Evolutionary conservation across 257 asterid genomes (phyloP).

Genomic region (Rhazya stricta): DNA sequence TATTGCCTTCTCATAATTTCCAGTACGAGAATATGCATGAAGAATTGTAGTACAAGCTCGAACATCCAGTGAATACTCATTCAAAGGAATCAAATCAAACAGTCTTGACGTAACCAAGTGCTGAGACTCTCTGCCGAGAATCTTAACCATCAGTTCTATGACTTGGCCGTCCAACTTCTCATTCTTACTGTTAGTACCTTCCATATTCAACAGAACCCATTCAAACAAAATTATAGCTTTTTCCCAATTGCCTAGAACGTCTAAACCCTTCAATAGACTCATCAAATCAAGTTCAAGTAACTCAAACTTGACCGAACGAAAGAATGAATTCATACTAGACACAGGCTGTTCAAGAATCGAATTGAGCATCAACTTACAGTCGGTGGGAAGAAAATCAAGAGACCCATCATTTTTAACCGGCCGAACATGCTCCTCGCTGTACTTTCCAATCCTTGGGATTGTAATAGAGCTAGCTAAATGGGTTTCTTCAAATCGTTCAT

Average conservation of each 20-base stretch:
- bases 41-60: slow-evolving; percentile 80
- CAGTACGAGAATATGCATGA: slow-evolving; percentile 79
- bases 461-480: slow-evolving; percentile 35
- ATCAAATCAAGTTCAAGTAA: slow-evolving; percentile 65
- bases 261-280: slow-evolving; percentile 75
- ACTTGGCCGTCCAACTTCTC: slow-evolving; percentile 63
- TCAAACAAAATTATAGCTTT: slow-evolving; percentile 77
- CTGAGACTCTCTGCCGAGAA: slow-evolving; percentile 91
- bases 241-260: slow-evolving; percentile 52
- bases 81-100: slow-evolving; percentile 67
- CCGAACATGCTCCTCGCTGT: slow-evolving; percentile 14
- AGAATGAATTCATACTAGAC: slow-evolving; percentile 46
- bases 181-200: slow-evolving; percentile 22
- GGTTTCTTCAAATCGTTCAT: slow-evolving; percentile 34
- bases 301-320: slow-evolving; percentile 53
- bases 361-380: slow-evolving; percentile 65
- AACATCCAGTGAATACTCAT: slow-evolving; percentile 60
- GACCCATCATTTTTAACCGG: slow-evolving; percentile 24
- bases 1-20: slow-evolving; percentile 75
- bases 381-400: slow-evolving; percentile 66
- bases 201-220: slow-evolving; percentile 66
- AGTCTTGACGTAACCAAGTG: slow-evolving; percentile 58
- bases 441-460: slow-evolving; percentile 23
- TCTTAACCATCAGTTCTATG: slow-evolving; percentile 71
- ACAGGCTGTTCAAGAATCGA: slow-evolving; percentile 56